Base-by-base conservation (phyloP, 805 yeast species). In the Wickerhamomyces chaumierensis region DNA sequence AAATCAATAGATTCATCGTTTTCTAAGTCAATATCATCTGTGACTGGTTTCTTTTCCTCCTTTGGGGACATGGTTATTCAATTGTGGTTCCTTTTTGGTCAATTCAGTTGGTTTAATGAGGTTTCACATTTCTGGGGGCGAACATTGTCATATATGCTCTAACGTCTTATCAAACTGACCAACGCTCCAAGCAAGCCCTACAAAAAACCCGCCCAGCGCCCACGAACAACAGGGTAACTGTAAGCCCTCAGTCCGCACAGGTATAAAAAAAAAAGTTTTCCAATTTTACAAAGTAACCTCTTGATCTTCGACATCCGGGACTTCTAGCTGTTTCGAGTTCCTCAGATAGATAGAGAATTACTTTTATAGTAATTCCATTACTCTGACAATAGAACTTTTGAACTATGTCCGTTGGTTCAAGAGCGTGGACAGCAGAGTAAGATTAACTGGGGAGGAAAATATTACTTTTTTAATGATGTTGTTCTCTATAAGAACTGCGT, bases 391-490 rank as follows among this genome's bases (percentile, higher is more conserved):
- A 64, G 69, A 65, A 56, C 68, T 60, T 60, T 48, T 53, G 58
- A 41, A 36, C 48, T 54, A 42, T 51, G 42, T 39, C 42, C 48
- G 55, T 34, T 49, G 49, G 51, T 55, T 55, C 50, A 50, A 52
- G 47, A 57, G 73, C 57, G 73, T 63, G 73, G 73, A 68, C 74
- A 67, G 65, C 73, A 60, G 72, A 68, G 73, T 52, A 40, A 68
- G 56, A 68, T 35, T 39, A 45, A 61, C 39, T 15, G 31, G 18
- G 15, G 15, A 31, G 17, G 18, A 31, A 31, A 31, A 31, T 31
- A 31, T 13, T 15, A 9, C 5, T 14, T 14, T 15, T 15, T 19
- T 20, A 34, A 20, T 14, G 27, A 19, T 18, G 18, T n/a, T 27
- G 20, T 20, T 21, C 18, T 31, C 33, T 16, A 5, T 31, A 17